These are phyloP conservation scores for Blastobotrys aristatus DNA, from an alignment of 1,139 yeast species.

Conservation along the genomic window DNA sequence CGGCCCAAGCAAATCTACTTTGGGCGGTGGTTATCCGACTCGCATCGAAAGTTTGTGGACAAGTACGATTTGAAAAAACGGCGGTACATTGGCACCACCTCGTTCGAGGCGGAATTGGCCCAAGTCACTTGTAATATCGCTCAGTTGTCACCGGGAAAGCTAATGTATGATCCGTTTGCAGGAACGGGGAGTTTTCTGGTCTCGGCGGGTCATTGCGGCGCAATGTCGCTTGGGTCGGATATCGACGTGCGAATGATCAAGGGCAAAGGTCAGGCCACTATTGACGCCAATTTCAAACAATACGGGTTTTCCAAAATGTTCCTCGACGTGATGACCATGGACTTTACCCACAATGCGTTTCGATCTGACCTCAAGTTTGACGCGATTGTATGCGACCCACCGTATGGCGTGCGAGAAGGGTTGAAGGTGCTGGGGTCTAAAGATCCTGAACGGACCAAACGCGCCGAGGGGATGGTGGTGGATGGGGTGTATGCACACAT, in stretches of 20 bases:
- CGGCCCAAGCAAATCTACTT: constrained; percentile 49
- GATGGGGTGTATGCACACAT: constrained; percentile 76
- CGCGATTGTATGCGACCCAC: constrained; percentile 91
- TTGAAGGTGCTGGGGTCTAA: constrained; percentile 87
- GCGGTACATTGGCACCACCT: constrained; percentile 89
- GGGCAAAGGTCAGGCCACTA: constrained; percentile 59
- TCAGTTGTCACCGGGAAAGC: constrained; percentile 57
- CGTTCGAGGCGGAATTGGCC: constrained; percentile 78
- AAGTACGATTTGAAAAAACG: constrained; percentile 76
- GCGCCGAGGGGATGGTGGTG: constrained; percentile 63
- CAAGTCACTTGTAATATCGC: constrained; percentile 83
- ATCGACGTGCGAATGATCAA: constrained; percentile 80
- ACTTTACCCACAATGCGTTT: constrained; percentile 86
- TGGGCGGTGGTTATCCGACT: constrained; percentile 63
- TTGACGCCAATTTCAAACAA: constrained; percentile 66
- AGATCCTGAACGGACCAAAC: constrained; percentile 54
- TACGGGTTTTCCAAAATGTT: constrained; percentile 56
- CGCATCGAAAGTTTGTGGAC: constrained; percentile 70
- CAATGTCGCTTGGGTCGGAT: constrained; percentile 79
- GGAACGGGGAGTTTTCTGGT: constrained; percentile 95
- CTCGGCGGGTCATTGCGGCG: constrained; percentile 85
- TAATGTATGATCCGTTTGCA: constrained; percentile 90
- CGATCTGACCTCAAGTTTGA: constrained; percentile 61
- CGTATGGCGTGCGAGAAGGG: constrained; percentile 96
- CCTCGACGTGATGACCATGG: constrained; percentile 83